Conservation (phyloP, 2,329 filamentous ascomycete genomes). For the Fonsecaea nubica region DNA sequence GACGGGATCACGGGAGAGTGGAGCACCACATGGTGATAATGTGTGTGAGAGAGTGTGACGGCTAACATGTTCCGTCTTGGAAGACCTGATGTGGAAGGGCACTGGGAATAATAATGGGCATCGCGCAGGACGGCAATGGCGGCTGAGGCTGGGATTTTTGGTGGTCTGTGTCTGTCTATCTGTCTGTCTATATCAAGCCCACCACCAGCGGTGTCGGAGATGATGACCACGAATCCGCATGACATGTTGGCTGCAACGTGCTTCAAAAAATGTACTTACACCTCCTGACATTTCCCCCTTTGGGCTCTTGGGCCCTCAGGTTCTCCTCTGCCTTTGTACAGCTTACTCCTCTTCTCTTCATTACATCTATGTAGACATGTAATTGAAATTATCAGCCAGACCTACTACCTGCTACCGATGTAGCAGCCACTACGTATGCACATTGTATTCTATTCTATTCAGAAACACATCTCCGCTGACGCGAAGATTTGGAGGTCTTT, state of each 20-base stretch:
- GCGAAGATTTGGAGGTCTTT: too few relatives aligned
- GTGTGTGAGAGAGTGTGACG: slow-evolving; percentile 20
- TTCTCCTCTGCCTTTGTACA: slow-evolving; percentile 2
- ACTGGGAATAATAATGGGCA: not conserved
- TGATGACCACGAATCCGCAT: slow-evolving; percentile 1
- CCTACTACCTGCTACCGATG: not conserved
- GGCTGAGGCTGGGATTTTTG: slow-evolving; percentile 1
- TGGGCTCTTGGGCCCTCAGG: not conserved
- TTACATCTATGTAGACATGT: not conserved
- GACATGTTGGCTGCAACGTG: not conserved
- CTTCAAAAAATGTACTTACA: not conserved
- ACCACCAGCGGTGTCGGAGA: slow-evolving; percentile 1
- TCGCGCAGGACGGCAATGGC: not conserved
- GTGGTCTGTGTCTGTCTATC: not conserved
- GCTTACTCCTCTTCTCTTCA: not conserved
- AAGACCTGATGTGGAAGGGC: not conserved
- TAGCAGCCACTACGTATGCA: not conserved
- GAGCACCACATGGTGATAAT: not conserved
- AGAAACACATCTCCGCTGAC: too few relatives aligned
- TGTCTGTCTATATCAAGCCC: not conserved
- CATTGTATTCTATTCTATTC: not conserved
- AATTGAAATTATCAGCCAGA: not conserved
- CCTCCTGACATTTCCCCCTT: not conserved
- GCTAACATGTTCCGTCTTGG: slow-evolving; percentile 37
- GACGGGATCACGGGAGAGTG: slow-evolving; percentile 2